A percentile compares a stretch with the other conserved stretches of the same genome.
Conservation (phyloP, 2,329 filamentous ascomycete species). For the Neurospora sp. region DNA sequence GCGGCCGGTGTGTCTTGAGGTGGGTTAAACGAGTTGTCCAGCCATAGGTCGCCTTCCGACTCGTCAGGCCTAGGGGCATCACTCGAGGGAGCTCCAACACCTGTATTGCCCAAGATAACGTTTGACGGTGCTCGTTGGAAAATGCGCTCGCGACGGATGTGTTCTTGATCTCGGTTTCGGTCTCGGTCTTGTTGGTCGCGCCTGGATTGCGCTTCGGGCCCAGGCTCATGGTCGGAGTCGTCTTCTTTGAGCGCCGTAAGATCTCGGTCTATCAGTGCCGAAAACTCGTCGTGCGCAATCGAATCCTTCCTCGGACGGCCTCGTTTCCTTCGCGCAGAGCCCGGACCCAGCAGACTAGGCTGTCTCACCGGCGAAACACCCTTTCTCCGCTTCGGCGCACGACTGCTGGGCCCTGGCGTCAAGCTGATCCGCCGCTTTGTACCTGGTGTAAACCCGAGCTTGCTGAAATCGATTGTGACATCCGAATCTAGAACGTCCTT, state of each 20-base stretch:
- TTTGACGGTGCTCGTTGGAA: neutral
- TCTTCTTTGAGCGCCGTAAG: conserved; percentile 16
- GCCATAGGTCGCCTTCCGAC: conserved; percentile 36
- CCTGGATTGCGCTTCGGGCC: neutral
- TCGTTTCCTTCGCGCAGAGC: conserved; percentile 21
- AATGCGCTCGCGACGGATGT: neutral
- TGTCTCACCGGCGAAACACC: conserved; percentile 14
- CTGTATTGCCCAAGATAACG: neutral
- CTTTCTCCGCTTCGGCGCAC: conserved; percentile 13
- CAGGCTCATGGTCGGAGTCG: conserved; percentile 2
- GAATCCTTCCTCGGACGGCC: conserved; percentile 23
- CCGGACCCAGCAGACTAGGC: conserved; percentile 8
- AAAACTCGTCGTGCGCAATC: conserved; percentile 16
- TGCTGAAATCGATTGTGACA: conserved; percentile 20
- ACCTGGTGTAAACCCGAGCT: conserved; percentile 7
- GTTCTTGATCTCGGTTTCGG: conserved; percentile 2
- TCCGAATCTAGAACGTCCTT: conserved; percentile 16
- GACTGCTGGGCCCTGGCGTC: conserved; percentile 14
- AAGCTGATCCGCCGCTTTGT: neutral
- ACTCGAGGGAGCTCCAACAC: neutral
- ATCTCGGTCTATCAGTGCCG: conserved; percentile 4
- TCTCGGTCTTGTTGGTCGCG: neutral
- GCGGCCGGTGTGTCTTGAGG: conserved; percentile 19
- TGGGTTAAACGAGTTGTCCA: conserved; percentile 30
- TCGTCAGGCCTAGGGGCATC: neutral